phyloP scores from a whole-genome alignment of 2,329 filamentous ascomycete genomes.

The Monosporascus sp. region DNA sequence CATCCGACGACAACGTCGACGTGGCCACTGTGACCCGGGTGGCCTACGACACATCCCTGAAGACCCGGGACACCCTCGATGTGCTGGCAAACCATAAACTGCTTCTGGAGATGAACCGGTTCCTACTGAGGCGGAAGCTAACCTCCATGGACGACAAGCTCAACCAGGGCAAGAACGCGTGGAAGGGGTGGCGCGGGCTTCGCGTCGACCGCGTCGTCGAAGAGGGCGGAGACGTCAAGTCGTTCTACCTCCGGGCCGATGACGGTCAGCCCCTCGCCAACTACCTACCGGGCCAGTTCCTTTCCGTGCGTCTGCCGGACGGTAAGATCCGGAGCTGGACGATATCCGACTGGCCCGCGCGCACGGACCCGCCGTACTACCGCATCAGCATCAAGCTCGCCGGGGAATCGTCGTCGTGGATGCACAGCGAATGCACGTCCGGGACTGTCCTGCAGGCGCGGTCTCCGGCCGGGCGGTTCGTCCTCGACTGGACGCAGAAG shows the following conservation, averaged over 20 bases:
- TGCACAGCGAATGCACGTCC: conserved; percentile 14
- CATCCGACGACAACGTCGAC: conserved; percentile 11
- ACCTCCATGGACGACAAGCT: conserved; percentile 12
- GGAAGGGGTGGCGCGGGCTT: conserved; percentile 17
- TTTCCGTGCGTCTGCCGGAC: conserved; percentile 15
- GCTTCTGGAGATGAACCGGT: conserved; percentile 18
- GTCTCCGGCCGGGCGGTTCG: conserved; percentile 18
- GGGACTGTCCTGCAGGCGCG: conserved; percentile 11
- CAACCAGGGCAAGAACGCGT: conserved; percentile 12
- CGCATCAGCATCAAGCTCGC: conserved; percentile 17
- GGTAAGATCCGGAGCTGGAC: conserved; percentile 16
- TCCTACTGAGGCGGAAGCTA: conserved; percentile 8
- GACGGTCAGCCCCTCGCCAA: conserved; percentile 14
- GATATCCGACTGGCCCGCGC: conserved; percentile 16
- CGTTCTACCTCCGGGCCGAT: conserved; percentile 15
- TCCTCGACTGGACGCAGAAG: conserved; percentile 12
- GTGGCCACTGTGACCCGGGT: conserved; percentile 13
- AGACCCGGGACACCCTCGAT: conserved; percentile 17
- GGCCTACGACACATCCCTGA: conserved; percentile 17
- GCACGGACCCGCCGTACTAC: conserved; percentile 13
- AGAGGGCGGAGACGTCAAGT: conserved; percentile 15
- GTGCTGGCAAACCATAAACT: conserved; percentile 15
- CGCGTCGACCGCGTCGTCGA: conserved; percentile 10
- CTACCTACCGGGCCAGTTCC: conserved; percentile 20
- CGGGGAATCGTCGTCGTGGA: conserved; percentile 14